A percentile compares a stretch with the other conserved stretches of the same genome.
Conservation (phyloP, 768 basidiomycete genomes). For the Boletus reticulatus region DNA sequence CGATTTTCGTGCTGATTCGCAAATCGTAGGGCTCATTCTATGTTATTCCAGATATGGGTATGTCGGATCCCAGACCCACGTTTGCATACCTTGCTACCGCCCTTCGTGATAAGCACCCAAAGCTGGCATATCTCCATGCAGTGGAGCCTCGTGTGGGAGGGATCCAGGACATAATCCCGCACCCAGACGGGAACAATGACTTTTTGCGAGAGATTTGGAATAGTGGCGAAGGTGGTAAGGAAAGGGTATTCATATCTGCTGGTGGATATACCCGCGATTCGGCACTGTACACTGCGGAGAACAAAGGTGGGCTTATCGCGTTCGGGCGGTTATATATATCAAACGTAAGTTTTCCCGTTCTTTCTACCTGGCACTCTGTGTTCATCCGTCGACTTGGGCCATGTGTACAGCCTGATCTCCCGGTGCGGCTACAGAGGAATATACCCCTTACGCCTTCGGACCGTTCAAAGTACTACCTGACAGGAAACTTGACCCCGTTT, state of each 20-base stretch:
- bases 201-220: too few relatives aligned
- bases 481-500: constrained; percentile 17
- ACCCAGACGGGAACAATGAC: too few relatives aligned
- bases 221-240: too few relatives aligned
- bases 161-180: neutral
- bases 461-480: neutral
- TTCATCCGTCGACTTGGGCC: neutral
- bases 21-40: neutral
- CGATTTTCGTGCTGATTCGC: neutral
- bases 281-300: too few relatives aligned
- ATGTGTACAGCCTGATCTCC: constrained; percentile 29
- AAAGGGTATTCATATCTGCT: too few relatives aligned
- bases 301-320: too few relatives aligned
- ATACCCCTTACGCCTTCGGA: constrained; percentile 22
- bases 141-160: constrained; percentile 36
- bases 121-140: constrained; percentile 7
- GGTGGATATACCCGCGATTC: too few relatives aligned
- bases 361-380: too few relatives aligned
- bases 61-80: constrained; percentile 51
- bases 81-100: constrained; percentile 50
- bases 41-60: constrained; percentile 41
- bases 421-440: constrained; percentile 1
- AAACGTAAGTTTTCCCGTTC: neutral
- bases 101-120: constrained; percentile 20
- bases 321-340: neutral